Evolutionary conservation across 116 monocot species (phyloP), one percentile per base, ranked within the genome.

Genomic region (Dioscorea cayenensis): DNA sequence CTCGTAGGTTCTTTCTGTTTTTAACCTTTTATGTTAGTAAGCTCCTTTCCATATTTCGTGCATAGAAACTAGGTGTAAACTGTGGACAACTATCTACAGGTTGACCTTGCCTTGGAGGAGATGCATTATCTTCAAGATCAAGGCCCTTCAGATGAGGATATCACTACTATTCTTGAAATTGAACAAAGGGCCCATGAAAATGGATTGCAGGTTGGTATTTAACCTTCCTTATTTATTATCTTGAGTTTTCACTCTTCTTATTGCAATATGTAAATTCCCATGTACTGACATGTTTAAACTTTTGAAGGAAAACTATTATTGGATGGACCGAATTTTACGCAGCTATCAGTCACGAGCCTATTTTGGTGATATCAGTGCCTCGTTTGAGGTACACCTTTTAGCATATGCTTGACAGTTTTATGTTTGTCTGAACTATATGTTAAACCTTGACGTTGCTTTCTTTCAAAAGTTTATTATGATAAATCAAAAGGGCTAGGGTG

Each of bases 141-240:
- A 29, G 93, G 96, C 28, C 87, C 88, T 73, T 86, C 79, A 37
- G 84, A 84, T 27, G 63, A 88, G 69, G 96, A 97, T 90, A 86
- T 90, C 17, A 80, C 73, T 12, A 78, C 88, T 49, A 80, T 97
- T 27, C 88, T 97, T 71, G 93, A 97, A 79, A 97, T 97, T 79
- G 97, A 97, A 81, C 97, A 93, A 36, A 77, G 93, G 52, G 93
- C 97, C 16, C 97, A 97, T 82, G 97, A 97, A 85, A 97, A 97
- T 83, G 97, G 97, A 76, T 78, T 90, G 75, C 93, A 90, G 88
- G 97, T 93, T 49, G 64, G 60, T 49, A 3, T 79, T 21, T 28
- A 55, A 22, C 28, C 23, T 38, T 60, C 20, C 72, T 49, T 43
- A 43, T 43, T 14, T 27, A 67, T 20, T 51, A 28, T 13, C 3